These are phyloP conservation scores for Solanum hybrid DNA, from an alignment of 305 asterid species.

Conservation along the genomic window DNA sequence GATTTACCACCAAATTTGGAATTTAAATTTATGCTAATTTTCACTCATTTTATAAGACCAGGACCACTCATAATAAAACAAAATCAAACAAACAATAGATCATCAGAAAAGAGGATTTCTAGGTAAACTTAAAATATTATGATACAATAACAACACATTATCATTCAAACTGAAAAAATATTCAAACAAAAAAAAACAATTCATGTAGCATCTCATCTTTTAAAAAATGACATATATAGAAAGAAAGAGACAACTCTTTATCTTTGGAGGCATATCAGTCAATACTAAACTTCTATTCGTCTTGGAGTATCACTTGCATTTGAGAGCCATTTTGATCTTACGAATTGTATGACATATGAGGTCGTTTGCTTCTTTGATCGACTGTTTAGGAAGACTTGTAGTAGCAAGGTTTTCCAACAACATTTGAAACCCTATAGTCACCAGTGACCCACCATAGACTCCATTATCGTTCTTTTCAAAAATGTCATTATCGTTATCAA, in stretches of 20 bases:
- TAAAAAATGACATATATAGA: not conserved
- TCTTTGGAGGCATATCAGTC: not conserved
- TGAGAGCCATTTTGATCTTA: conserved; percentile 45
- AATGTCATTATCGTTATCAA: not conserved
- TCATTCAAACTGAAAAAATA: not conserved
- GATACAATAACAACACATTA: not conserved
- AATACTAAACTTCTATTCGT: not conserved
- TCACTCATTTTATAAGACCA: not conserved
- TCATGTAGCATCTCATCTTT: not conserved
- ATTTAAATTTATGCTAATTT: not conserved
- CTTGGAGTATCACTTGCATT: conserved; percentile 13
- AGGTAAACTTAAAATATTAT: not conserved
- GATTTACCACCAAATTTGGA: not conserved
- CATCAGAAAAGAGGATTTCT: not conserved
- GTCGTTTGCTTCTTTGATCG: conserved; percentile 42
- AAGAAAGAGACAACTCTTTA: not conserved
- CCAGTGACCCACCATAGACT: conserved; percentile 33
- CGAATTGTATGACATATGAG: conserved; percentile 46
- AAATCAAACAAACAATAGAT: not conserved
- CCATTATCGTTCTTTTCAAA: not conserved
- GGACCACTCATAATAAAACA: not conserved
- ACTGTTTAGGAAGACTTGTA: conserved; percentile 46
- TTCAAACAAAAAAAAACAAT: not conserved
- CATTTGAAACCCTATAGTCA: conserved; percentile 62
- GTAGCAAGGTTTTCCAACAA: conserved; percentile 35